phyloP scores from a whole-genome alignment of 2,329 filamentous ascomycete genomes.

The Colletotrichum theobromicola region DNA sequence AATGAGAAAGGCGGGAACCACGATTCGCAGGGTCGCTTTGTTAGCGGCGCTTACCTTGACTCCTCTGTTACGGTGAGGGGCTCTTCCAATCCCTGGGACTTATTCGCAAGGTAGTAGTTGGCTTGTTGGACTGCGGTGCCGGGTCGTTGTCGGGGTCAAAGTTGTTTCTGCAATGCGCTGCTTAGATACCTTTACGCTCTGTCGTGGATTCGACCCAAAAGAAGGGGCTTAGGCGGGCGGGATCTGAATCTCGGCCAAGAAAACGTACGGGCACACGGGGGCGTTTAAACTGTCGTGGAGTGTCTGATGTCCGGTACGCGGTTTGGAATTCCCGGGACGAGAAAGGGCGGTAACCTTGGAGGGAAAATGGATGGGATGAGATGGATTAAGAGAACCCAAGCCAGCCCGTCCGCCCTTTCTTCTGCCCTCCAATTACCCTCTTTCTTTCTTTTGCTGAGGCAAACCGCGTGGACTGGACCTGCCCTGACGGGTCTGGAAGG shows the following conservation, averaged over 20 bases:
- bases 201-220: background rate
- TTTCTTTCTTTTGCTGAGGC: background rate
- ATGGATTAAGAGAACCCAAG: background rate
- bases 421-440: background rate
- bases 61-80: background rate
- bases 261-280: background rate
- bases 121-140: background rate
- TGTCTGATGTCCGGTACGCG: background rate
- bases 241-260: constrained; percentile 5
- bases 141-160: background rate
- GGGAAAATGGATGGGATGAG: background rate
- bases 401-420: background rate
- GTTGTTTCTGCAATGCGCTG: background rate
- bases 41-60: constrained; percentile 14
- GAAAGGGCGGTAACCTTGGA: background rate
- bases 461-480: background rate
- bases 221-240: background rate
- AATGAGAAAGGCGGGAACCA: background rate
- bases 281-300: background rate
- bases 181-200: background rate
- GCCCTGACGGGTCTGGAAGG: background rate
- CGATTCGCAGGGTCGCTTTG: constrained; percentile 20
- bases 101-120: background rate
- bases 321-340: background rate
- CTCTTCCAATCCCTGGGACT: background rate